Percentiles rank a stretch among this genome's conserved stretches.
phyloP scores from a whole-genome alignment of 805 yeast species.

The Starmerella apis region DNA sequence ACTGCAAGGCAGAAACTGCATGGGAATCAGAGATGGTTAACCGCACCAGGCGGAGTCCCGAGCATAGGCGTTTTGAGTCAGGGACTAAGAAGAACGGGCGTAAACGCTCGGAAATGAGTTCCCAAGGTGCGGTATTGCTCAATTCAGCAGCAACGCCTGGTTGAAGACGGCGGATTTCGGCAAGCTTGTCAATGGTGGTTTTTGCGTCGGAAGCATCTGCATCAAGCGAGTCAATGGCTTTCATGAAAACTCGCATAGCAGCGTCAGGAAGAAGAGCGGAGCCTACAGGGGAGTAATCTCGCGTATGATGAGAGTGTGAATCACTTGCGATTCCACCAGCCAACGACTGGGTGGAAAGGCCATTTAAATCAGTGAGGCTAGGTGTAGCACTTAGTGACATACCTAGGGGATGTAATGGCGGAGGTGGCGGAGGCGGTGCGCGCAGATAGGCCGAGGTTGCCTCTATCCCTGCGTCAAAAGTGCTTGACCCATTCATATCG shows the following conservation, averaged over 20 bases:
- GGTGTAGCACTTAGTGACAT: conserved; percentile 16
- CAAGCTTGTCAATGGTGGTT: conserved; percentile 14
- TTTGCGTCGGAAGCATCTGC: conserved; percentile 10
- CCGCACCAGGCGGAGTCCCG: conserved; percentile 67
- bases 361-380: conserved; percentile 12
- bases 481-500: conserved; percentile 7
- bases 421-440: conserved; percentile 19
- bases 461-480: conserved; percentile 5
- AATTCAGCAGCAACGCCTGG: conserved; percentile 16
- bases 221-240: conserved; percentile 17
- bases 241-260: conserved; percentile 3
- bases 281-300: background rate
- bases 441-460: conserved; percentile 26
- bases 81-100: conserved; percentile 50
- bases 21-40: conserved; percentile 47
- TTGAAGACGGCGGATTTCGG: conserved; percentile 14
- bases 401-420: conserved; percentile 1
- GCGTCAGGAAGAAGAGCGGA: background rate
- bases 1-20: conserved; percentile 45
- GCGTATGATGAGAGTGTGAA: background rate
- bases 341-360: background rate
- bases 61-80: conserved; percentile 53
- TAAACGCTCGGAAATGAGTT: conserved; percentile 36
- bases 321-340: background rate
- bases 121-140: conserved; percentile 22